These are phyloP conservation scores for Clitopilus hobsonii DNA, from an alignment of 768 basidiomycete genomes.

Conservation along the genomic window DNA sequence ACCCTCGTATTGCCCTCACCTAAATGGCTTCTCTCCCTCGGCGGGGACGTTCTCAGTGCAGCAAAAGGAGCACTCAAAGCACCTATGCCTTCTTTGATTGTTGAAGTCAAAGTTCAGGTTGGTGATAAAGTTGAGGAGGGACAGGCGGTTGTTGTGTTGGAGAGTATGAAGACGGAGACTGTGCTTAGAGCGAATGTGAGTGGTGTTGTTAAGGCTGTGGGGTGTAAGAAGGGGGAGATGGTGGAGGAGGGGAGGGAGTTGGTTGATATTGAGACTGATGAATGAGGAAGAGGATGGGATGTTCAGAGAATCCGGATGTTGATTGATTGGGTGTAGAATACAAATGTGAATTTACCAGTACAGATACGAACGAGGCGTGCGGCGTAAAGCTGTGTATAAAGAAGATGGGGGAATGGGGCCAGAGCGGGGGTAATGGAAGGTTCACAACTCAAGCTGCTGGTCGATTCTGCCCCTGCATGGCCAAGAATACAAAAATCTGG, in stretches of 20 bases:
- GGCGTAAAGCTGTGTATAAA: too few species aligned
- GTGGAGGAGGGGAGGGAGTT: constrained; percentile 84
- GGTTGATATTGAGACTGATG: constrained; percentile 56
- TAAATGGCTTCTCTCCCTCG: constrained; percentile 63
- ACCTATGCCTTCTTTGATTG: constrained; percentile 92
- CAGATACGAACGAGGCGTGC: too few species aligned
- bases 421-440: too few species aligned
- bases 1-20: constrained; percentile 67
- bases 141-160: constrained; percentile 77
- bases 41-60: constrained; percentile 50
- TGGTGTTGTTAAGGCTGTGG: constrained; percentile 68
- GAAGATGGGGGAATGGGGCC: too few species aligned
- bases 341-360: too few species aligned
- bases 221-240: constrained; percentile 84
- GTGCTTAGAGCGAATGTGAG: constrained; percentile 67
- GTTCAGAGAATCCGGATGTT: too few species aligned
- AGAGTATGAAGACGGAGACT: constrained; percentile 98
- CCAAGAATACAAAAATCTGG: too few species aligned
- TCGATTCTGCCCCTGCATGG: too few species aligned
- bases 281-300: too few species aligned
- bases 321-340: too few species aligned
- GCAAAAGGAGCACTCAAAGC: constrained; percentile 67
- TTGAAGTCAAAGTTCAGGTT: constrained; percentile 75
- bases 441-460: too few species aligned
- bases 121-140: constrained; percentile 81